These are phyloP conservation scores for Larix kaempferi DNA, from an alignment of 75 land plant genomes.

Conservation along the genomic window DNA sequence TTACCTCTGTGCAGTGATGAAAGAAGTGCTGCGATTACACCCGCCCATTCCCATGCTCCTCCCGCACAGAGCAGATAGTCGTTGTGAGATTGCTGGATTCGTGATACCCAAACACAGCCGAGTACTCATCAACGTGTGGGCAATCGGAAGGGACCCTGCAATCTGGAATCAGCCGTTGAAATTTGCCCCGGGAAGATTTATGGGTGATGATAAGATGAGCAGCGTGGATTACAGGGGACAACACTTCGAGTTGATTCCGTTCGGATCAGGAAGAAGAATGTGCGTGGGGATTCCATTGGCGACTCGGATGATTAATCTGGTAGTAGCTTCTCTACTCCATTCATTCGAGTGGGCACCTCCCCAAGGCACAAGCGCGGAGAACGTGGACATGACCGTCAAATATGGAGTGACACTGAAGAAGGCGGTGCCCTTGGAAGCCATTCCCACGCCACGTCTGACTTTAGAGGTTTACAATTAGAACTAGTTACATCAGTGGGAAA, in stretches of 20 bases:
- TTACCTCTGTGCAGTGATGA: slow-evolving; percentile 11
- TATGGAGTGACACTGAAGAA: slow-evolving; percentile 54
- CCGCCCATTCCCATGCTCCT: not conserved
- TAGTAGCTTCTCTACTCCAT: slow-evolving; percentile 53
- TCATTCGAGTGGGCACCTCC: slow-evolving; percentile 53
- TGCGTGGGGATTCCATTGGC: slow-evolving; percentile 61
- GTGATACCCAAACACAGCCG: slow-evolving; percentile 8
- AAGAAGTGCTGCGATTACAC: not conserved
- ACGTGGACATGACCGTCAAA: slow-evolving; percentile 67
- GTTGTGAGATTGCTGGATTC: not conserved
- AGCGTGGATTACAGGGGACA: slow-evolving; percentile 38
- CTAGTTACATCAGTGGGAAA: too few species aligned
- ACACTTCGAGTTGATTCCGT: slow-evolving; percentile 59
- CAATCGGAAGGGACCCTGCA: slow-evolving; percentile 55
- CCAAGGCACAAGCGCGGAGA: slow-evolving; percentile 25
- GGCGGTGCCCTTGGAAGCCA: slow-evolving; percentile 37
- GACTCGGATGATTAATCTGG: slow-evolving; percentile 36
- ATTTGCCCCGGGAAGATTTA: slow-evolving; percentile 54
- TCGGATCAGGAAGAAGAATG: slow-evolving; percentile 66
- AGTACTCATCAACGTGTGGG: slow-evolving; percentile 58
- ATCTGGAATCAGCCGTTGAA: slow-evolving; percentile 52
- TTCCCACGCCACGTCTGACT: slow-evolving; percentile 37
- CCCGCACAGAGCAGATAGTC: not conserved
- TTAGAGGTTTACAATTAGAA: too few species aligned
- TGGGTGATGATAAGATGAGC: slow-evolving; percentile 33